Base-by-base conservation (phyloP, 2,329 filamentous ascomycete species). In the Uncinocarpus reesii region DNA sequence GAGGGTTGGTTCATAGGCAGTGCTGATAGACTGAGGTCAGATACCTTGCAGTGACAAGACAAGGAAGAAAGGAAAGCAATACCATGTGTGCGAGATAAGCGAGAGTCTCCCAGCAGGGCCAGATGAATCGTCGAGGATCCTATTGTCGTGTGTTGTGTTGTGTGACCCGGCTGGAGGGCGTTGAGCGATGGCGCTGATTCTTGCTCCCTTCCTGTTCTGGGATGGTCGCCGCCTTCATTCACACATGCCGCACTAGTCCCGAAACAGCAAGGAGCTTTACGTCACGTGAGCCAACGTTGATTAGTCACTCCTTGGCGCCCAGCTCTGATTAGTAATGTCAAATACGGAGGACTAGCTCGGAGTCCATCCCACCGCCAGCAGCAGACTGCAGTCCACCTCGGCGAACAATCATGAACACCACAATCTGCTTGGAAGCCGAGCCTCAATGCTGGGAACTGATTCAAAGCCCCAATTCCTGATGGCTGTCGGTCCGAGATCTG, bases 211-310 rank as follows among this genome's bases (percentile, higher is more conserved):
- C 43, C 26, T 24, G n/a, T 10, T 24, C 43, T 20, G 26, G 43
- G 38, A 46, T 11, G 34, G 43, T 38, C 16, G 43, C 43, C 43
- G 43, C 43, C 20, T 20, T 21, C 42, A 38, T 40, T 24, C 20
- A 40, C 10, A 2, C 32, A 23, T 31, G 20, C 41, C 18, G 34
- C 21, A 24, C 43, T 46, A 46, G 34, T 20, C 43, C 15, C 16
- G 16, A 38, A n/a, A 8, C 7, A 24, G 43, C 37, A 46, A 38
- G 8, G 21, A 46, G 43, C 43, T 46, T 21, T 1, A 7, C 1
- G 31, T 45, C 42, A 45, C 42, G 42, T 45, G 42, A 29, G 26
- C 26, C 26, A 6, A 29, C 26, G 26, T 29, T 29, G 7, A 29
- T 29, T 29, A 29, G 11, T 6, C 26, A 29, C 7, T 29, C 26